Evolutionary conservation across 768 basidiomycete genomes (phyloP).

Genomic region (Sarcomyxa edulis): DNA sequence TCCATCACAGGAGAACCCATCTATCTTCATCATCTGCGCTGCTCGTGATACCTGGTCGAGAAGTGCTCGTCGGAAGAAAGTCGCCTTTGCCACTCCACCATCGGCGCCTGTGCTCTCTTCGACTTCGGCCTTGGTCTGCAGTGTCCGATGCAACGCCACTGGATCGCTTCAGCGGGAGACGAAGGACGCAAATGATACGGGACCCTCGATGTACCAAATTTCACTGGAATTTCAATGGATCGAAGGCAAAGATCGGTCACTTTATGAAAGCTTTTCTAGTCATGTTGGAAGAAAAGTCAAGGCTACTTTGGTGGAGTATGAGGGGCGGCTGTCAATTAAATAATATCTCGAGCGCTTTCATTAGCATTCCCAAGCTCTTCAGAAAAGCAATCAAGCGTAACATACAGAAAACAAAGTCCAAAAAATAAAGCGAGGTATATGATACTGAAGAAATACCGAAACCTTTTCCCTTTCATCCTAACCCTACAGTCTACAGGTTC

Average conservation of each 20-base stretch:
- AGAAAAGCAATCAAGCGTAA: no score
- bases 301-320: no score
- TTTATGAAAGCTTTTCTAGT: slow-evolving; percentile 66
- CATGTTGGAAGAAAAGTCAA: slow-evolving; percentile 54
- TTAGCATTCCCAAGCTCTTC: no score
- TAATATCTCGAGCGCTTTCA: no score
- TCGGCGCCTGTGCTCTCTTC: slow-evolving; percentile 3
- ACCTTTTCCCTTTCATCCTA: no score
- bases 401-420: no score
- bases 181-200: no score
- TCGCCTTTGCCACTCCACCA: slow-evolving; percentile 6
- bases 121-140: slow-evolving; percentile 10
- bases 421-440: no score
- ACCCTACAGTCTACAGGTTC: no score
- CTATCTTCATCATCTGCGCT: slow-evolving; percentile 21
- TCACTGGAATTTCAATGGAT: slow-evolving; percentile 56
- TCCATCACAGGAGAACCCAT: slow-evolving; percentile 5
- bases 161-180: slow-evolving; percentile 9
- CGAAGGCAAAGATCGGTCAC: slow-evolving; percentile 44
- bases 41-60: slow-evolving; percentile 63
- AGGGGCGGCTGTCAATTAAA: no score
- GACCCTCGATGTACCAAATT: neutral
- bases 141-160: slow-evolving; percentile 15
- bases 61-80: slow-evolving; percentile 48
- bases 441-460: no score